phyloP scores from a whole-genome alignment of 257 asterid genomes.

The Solanum pennellii region DNA sequence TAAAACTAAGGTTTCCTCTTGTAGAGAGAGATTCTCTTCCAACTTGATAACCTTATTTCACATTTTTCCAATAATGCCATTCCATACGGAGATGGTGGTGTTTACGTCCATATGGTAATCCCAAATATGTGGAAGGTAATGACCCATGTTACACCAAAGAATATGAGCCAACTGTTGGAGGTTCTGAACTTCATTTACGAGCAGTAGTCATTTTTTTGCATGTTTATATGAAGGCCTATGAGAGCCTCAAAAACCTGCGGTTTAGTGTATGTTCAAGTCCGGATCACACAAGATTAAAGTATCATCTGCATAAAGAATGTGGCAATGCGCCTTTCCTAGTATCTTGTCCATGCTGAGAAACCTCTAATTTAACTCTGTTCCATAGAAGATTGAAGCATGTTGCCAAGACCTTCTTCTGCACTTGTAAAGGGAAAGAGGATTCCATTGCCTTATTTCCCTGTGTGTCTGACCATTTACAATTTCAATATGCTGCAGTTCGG shows the following conservation, averaged over 20 bases:
- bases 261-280: background rate
- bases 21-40: background rate
- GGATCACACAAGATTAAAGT: background rate
- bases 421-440: background rate
- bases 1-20: background rate
- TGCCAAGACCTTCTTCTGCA: background rate
- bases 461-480: background rate
- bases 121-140: background rate
- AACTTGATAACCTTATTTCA: background rate
- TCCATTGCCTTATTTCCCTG: background rate
- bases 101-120: background rate
- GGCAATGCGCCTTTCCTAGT: background rate
- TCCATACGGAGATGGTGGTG: background rate
- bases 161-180: background rate
- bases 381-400: background rate
- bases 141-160: background rate
- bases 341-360: background rate
- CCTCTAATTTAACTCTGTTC: background rate
- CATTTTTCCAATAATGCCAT: background rate
- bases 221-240: background rate
- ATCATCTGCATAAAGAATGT: background rate
- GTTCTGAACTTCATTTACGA: background rate
- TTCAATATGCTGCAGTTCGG: background rate
- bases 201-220: background rate
- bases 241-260: background rate